Conservation (phyloP, 768 basidiomycete genomes). For the Kwoniella dendrophila region DNA sequence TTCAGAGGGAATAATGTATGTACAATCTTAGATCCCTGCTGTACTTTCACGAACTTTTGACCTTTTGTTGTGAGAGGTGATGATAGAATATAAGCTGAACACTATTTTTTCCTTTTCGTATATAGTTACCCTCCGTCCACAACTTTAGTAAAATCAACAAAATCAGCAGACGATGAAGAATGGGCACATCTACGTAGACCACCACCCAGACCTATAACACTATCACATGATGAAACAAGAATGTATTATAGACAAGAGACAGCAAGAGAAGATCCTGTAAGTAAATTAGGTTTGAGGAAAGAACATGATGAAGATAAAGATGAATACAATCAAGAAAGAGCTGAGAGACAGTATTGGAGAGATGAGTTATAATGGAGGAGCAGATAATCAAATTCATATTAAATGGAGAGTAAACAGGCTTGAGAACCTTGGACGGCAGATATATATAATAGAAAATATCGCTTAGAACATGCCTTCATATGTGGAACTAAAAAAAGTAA, state of each 20-base stretch:
- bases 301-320: conserved; percentile 35
- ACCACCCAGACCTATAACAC: conserved; percentile 42
- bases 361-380: conserved; percentile 49
- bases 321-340: conserved; percentile 28
- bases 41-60: neutral
- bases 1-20: conserved; percentile 47
- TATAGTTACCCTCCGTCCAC: conserved; percentile 43
- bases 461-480: too few relatives aligned
- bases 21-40: neutral
- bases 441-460: too few relatives aligned
- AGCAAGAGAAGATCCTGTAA: conserved; percentile 15
- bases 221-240: conserved; percentile 37
- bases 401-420: too few relatives aligned
- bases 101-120: neutral
- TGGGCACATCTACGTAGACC: conserved; percentile 48
- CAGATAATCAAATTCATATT: too few relatives aligned
- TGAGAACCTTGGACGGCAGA: too few relatives aligned
- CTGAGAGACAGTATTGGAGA: conserved; percentile 24
- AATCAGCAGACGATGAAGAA: conserved; percentile 20
- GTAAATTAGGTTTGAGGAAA: conserved; percentile 43
- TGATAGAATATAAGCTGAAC: neutral
- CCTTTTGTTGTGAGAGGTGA: neutral
- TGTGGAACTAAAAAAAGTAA: neutral
- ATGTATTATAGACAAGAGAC: conserved; percentile 30
- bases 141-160: conserved; percentile 19